These are phyloP conservation scores for Xylariaceae sp. DNA, from an alignment of 2,329 filamentous ascomycete genomes.

Conservation along the genomic window DNA sequence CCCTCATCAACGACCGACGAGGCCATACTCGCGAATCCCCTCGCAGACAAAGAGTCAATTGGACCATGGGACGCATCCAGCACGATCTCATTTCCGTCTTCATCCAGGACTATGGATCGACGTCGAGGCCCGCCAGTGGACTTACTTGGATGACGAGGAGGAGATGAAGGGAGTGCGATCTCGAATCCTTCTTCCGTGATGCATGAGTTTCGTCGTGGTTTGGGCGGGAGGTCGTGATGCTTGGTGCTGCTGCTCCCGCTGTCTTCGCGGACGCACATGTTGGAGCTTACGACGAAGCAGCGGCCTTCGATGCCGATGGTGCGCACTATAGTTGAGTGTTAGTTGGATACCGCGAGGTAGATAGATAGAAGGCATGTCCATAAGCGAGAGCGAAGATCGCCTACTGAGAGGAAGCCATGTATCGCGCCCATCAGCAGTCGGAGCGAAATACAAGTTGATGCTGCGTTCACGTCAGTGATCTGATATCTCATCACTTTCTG, in stretches of 20 bases:
- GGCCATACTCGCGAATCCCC: not conserved
- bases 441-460: constrained; percentile 84
- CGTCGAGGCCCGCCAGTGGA: not conserved
- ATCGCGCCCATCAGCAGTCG: constrained; percentile 79
- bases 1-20: constrained; percentile 23
- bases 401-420: constrained; percentile 58
- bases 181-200: constrained; percentile 45
- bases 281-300: constrained; percentile 79
- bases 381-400: constrained; percentile 44
- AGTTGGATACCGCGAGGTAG: too few relatives aligned
- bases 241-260: not conserved
- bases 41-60: not conserved
- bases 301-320: constrained; percentile 77
- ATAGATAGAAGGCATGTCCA: not conserved
- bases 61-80: constrained; percentile 25
- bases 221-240: not conserved
- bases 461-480: constrained; percentile 8
- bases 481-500: too few relatives aligned
- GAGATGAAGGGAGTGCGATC: constrained; percentile 37
- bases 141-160: not conserved
- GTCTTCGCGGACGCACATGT: constrained; percentile 64
- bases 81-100: constrained; percentile 53
- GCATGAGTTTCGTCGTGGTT: constrained; percentile 36
- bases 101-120: constrained; percentile 43
- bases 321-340: constrained; percentile 45